Evolutionary conservation across 2,329 filamentous ascomycete genomes (phyloP), one percentile per base, ranked within the genome.

Genomic region (Aureobasidium sp.): DNA sequence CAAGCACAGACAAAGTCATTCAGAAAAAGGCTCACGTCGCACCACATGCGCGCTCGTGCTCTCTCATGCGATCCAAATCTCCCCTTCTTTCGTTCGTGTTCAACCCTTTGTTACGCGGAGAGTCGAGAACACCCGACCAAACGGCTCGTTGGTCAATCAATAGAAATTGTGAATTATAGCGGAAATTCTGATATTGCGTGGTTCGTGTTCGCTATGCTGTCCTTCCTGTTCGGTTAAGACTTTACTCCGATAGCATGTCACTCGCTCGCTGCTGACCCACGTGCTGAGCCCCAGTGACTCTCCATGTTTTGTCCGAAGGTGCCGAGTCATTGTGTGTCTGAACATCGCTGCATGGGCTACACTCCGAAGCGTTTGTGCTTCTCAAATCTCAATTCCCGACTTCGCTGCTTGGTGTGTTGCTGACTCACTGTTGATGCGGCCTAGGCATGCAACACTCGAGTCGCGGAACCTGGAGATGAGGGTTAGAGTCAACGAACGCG

Each of bases 1-100:
- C 50, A 32, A 54, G 50, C 50, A 54, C 50, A 9, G 50, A 54
- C 50, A 21, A 32, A 54, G 37, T 42, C 9, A 54, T 37, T 21
- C 21, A 21, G n/a, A 42, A 42, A 53, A 32, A 39, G 21, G 49
- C 34, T 52, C 50, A n/a, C 37, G 50, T 54, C 50, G 50, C 50
- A 53, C 49, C 49, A 54, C 50, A 54, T 54, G 50, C 50, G 50
- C 37, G 50, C 50, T 54, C 50, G 50, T 54, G 50, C 50, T 54
- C 32, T 54, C 16, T 21, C 4, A 36, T 36, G 49, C 34, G 32
- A 34, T 37, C 49, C 29, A 39, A 37, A 32, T 9, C 42, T 27
- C 50, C 36, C 50, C 41, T 41, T 36, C 41, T 41, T 30, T 29
- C 15, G 21, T 21, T 21, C 21, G 21, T 21, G 21, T 21, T 21